Percentiles rank a stretch among this genome's conserved stretches.
Conservation (phyloP, 2,329 filamentous ascomycete species). For the Endocalyx cinctus region DNA sequence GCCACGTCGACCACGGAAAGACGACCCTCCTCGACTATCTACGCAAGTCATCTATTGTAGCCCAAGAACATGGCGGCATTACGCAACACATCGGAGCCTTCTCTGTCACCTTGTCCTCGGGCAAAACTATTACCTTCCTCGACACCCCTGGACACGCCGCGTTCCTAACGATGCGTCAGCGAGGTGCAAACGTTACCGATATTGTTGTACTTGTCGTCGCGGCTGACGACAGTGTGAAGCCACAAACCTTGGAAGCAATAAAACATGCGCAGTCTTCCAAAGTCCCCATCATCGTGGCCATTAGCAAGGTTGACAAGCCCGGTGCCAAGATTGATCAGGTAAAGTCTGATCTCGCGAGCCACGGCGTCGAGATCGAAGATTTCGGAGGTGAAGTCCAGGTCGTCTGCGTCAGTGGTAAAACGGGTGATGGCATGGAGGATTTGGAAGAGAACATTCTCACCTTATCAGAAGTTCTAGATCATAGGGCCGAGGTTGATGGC, state of each 20-base stretch:
- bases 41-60: constrained; percentile 86
- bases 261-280: constrained; percentile 84
- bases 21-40: constrained; percentile 93
- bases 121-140: constrained; percentile 90
- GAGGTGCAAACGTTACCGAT: constrained; percentile 92
- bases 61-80: constrained; percentile 90
- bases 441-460: constrained; percentile 87
- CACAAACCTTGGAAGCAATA: constrained; percentile 92
- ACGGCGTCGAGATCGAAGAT: constrained; percentile 90
- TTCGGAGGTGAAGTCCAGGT: constrained; percentile 92
- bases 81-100: constrained; percentile 99
- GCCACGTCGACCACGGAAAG: constrained; percentile 97
- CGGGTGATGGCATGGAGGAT: constrained; percentile 83
- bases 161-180: constrained; percentile 91
- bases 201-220: constrained; percentile 95
- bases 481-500: constrained; percentile 73
- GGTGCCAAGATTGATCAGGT: constrained; percentile 76
- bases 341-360: constrained; percentile 77
- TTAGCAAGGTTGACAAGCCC: constrained; percentile 94
- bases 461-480: constrained; percentile 84
- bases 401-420: constrained; percentile 88
- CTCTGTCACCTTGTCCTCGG: constrained; percentile 79
- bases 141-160: constrained; percentile 96
- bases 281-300: constrained; percentile 94
- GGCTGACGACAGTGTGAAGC: constrained; percentile 95